Percentiles rank a stretch among this genome's conserved stretches.
phyloP scores from a whole-genome alignment of 1,139 yeast species.

The Kurtzmaniella quercitrusa region DNA sequence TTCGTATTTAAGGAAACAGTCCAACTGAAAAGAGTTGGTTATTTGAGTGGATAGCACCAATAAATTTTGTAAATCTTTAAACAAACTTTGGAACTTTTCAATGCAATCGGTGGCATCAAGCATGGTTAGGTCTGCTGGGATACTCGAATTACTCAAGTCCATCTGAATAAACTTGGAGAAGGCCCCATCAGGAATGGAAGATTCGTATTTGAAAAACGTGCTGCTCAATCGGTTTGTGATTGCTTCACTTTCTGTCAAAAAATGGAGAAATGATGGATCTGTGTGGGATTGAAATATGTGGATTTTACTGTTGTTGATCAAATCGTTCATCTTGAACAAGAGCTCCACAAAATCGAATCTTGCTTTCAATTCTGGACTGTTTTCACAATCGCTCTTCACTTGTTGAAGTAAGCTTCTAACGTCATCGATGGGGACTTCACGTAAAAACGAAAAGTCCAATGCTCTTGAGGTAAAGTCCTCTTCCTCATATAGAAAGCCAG shows the following conservation, averaged over 20 bases:
- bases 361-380: slow-evolving; percentile 8
- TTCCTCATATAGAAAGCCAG: slow-evolving; percentile 68
- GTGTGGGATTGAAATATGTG: slow-evolving; percentile 16
- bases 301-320: background rate
- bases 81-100: slow-evolving; percentile 28
- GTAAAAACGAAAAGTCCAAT: slow-evolving; percentile 46
- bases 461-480: slow-evolving; percentile 67
- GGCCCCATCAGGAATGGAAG: slow-evolving; percentile 24
- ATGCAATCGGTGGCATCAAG: slow-evolving; percentile 23
- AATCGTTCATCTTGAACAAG: background rate
- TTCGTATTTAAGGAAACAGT: slow-evolving; percentile 30
- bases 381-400: slow-evolving; percentile 9
- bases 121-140: slow-evolving; percentile 42
- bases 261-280: slow-evolving; percentile 3
- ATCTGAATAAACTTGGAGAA: slow-evolving; percentile 49
- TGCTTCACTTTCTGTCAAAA: background rate
- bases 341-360: background rate
- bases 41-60: slow-evolving; percentile 19
- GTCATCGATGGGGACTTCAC: slow-evolving; percentile 19
- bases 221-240: background rate
- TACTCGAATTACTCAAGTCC: slow-evolving; percentile 53
- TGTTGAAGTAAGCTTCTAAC: slow-evolving; percentile 11
- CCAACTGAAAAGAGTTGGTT: slow-evolving; percentile 28
- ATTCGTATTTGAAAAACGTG: slow-evolving; percentile 1
- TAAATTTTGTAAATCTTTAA: slow-evolving; percentile 26